These are phyloP conservation scores for Sinapis alba DNA, from an alignment of 441 rosid genomes.

Conservation along the genomic window DNA sequence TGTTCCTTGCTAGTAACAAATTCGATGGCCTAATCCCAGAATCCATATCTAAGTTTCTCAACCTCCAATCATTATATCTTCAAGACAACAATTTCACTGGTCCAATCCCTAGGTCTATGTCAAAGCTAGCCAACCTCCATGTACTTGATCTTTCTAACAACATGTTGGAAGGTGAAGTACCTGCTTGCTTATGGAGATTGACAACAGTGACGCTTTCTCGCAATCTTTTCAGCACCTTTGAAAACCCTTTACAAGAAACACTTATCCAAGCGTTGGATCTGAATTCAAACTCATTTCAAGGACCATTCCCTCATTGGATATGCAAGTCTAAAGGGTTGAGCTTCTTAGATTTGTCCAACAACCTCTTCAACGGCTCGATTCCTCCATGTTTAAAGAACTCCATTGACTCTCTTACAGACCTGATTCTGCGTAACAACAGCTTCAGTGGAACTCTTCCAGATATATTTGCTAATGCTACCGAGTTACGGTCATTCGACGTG, in stretches of 20 bases:
- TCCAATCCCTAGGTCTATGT: background rate
- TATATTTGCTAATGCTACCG: background rate
- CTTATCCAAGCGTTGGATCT: background rate
- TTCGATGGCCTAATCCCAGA: slow-evolving; percentile 16
- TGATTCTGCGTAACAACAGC: background rate
- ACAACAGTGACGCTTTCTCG: background rate
- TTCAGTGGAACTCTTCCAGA: slow-evolving; percentile 27
- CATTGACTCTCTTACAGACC: background rate
- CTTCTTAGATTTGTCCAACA: slow-evolving; percentile 20
- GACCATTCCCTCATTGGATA: background rate
- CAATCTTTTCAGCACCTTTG: slow-evolving; percentile 17
- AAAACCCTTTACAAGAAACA: background rate
- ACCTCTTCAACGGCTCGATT: slow-evolving; percentile 9
- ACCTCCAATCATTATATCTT: background rate
- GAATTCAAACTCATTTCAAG: slow-evolving; percentile 3
- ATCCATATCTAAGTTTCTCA: slow-evolving; percentile 13
- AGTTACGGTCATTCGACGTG: background rate
- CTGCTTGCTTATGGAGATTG: background rate
- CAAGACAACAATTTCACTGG: slow-evolving; percentile 8
- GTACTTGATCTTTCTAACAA: background rate
- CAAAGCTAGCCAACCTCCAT: background rate
- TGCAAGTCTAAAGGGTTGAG: background rate
- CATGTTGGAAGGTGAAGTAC: slow-evolving; percentile 16
- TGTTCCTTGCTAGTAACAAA: background rate
- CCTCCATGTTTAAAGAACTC: background rate